Base-by-base conservation (phyloP, 2,329 filamentous ascomycete species). In the Fusarium equiseti region DNA sequence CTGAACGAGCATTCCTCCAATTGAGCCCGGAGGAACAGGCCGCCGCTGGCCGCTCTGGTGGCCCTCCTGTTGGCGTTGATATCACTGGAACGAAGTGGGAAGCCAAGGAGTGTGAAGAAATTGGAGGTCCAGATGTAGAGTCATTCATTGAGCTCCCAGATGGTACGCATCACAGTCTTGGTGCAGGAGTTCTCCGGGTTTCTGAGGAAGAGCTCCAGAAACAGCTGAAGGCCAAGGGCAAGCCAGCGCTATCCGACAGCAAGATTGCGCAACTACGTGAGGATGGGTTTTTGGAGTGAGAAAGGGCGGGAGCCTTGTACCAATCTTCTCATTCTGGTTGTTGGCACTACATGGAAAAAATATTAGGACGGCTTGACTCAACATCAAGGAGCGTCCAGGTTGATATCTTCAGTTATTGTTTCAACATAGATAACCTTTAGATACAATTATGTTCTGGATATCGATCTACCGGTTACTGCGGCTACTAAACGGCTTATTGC, bases 281-380 rank as follows among this genome's bases (percentile, higher is more conserved):
- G 18, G 35, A 38, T n/a, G 35, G 35, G 0, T 38, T 38, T 7
- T 6, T 38, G 35, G 35, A n/a, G 18, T n/a, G 35, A 38, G 18
- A 5, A 12, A n/a, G 1, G 18, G 11, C 2, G 9, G 16, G 3
- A 38, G 1, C 6, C 7, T n/a, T 38, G 1, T 2, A n/a, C 7
- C 7, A 6, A 10, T n/a, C 18, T 38, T 38, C 18, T 7, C 0
- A 11, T 38, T 38, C 35, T n/a, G 3, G 0, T 38, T 4, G 3
- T 1, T 3, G 18, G 1, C 9, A 11, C 9, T 38, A 1, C 6
- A 3, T n/a, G 16, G 35, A 3, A 11, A 11, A 6, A n/a, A n/a
- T 2, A 11, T 16, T 6, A 11, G 18, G 18, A 38, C 35, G 3
- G 10, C 35, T 38, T 38, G 18, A n/a, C 6, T n/a, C 35, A n/a